Evolutionary conservation across 2,329 filamentous ascomycete species (phyloP).

Genomic region (Botrytis squamosa): DNA sequence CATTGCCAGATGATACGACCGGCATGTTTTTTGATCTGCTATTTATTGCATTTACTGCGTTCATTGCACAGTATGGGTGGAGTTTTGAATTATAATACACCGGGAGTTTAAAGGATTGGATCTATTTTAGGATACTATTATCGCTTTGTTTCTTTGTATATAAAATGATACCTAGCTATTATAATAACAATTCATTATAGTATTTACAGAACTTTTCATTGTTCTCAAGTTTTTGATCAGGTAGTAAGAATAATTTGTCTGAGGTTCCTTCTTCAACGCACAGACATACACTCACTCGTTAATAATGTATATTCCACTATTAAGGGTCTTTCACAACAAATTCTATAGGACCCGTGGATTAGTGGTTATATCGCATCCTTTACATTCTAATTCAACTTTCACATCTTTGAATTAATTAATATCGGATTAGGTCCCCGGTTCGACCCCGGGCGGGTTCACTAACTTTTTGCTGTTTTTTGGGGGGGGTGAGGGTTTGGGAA

Average conservation of each 20-base stretch:
- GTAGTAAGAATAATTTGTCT: background rate
- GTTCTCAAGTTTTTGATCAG: background rate
- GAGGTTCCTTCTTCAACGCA: background rate
- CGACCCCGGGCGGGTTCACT: conserved; percentile 22
- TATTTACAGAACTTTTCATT: background rate
- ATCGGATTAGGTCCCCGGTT: conserved; percentile 24
- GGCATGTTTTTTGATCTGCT: background rate
- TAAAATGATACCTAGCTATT: background rate
- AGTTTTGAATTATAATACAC: background rate
- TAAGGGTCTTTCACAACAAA: accelerated
- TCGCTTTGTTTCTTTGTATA: background rate
- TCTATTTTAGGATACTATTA: background rate
- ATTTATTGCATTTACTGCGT: background rate
- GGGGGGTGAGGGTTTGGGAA: background rate
- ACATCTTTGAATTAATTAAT: background rate
- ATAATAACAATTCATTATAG: background rate
- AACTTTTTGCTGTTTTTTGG: background rate
- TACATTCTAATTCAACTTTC: background rate
- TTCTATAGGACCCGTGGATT: conserved; percentile 15
- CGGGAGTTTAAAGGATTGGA: background rate
- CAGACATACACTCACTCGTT: too few relatives aligned
- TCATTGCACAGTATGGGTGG: background rate
- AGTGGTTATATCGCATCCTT: conserved; percentile 27
- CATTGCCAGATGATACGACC: background rate
- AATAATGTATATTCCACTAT: too few relatives aligned